These are phyloP conservation scores for Proliferodiscus dingleyae DNA, from an alignment of 2,329 filamentous ascomycete genomes.

Conservation along the genomic window DNA sequence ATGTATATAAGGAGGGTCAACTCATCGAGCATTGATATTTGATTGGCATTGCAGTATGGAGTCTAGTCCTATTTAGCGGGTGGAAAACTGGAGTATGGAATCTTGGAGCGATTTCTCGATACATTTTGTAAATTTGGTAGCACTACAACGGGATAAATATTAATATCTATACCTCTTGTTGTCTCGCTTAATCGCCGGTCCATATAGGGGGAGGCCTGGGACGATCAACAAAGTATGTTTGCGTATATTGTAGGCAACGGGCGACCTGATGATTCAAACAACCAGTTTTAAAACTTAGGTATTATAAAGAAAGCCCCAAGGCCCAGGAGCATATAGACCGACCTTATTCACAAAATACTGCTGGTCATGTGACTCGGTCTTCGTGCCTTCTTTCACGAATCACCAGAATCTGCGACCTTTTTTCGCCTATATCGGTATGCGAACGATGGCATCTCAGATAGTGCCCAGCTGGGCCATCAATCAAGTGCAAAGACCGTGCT, in stretches of 20 bases:
- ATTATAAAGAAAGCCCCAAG: no score
- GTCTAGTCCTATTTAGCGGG: not conserved
- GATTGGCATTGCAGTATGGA: not conserved
- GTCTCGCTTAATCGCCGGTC: no score
- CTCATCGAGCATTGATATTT: not conserved
- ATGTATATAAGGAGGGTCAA: not conserved
- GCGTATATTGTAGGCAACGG: no score
- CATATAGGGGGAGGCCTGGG: no score
- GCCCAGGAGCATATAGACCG: no score
- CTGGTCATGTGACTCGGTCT: no score
- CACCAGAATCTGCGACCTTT: not conserved
- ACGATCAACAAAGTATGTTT: no score
- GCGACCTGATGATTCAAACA: no score
- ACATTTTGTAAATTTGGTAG: not conserved
- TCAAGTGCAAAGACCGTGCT: slow-evolving; percentile 35
- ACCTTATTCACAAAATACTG: no score
- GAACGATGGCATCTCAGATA: not conserved
- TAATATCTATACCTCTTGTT: not conserved
- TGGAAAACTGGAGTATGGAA: not conserved
- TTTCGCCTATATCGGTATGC: no score
- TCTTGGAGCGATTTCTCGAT: not conserved
- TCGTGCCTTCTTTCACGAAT: not conserved
- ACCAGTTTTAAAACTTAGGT: no score
- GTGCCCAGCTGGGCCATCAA: slow-evolving; percentile 8
- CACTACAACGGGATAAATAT: not conserved